Evolutionary conservation across 2,329 filamentous ascomycete genomes (phyloP).

Genomic region (Apiospora malaysiana): DNA sequence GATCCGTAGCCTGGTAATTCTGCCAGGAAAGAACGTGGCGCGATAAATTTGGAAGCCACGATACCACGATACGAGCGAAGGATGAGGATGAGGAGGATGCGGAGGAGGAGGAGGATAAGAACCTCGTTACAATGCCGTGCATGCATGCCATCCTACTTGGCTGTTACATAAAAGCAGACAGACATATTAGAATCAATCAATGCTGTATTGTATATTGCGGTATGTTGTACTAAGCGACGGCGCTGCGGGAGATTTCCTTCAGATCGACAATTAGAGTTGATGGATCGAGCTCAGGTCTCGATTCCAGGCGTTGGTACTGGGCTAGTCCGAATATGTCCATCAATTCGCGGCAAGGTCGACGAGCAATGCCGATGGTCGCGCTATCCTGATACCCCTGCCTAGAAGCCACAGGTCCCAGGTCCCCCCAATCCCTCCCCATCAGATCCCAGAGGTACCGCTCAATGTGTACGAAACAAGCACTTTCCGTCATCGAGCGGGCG

Average conservation of each 20-base stretch:
- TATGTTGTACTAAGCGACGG: background rate
- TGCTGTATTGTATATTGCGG: too few relatives aligned
- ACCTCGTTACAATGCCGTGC: background rate
- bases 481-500: constrained; percentile 4
- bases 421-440: too few relatives aligned
- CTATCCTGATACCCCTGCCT: background rate
- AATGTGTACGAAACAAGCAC: constrained; percentile 17
- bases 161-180: background rate
- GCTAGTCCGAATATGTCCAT: constrained; percentile 11
- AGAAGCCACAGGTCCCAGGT: too few relatives aligned
- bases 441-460: background rate
- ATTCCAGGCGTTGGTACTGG: background rate
- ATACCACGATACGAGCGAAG: background rate
- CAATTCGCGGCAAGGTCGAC: constrained; percentile 10
- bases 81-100: background rate
- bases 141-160: background rate
- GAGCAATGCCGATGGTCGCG: constrained; percentile 18
- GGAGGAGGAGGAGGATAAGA: background rate
- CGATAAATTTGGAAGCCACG: background rate
- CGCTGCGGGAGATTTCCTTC: constrained; percentile 19
- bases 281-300: constrained; percentile 19
- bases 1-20: background rate
- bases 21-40: background rate
- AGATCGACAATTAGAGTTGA: constrained; percentile 21
- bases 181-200: too few relatives aligned